A percentile compares a stretch with the other conserved stretches of the same genome.
Evolutionary conservation across 495 filamentous ascomycete species (phyloP).

Genomic region (Aspergillus campestris): DNA sequence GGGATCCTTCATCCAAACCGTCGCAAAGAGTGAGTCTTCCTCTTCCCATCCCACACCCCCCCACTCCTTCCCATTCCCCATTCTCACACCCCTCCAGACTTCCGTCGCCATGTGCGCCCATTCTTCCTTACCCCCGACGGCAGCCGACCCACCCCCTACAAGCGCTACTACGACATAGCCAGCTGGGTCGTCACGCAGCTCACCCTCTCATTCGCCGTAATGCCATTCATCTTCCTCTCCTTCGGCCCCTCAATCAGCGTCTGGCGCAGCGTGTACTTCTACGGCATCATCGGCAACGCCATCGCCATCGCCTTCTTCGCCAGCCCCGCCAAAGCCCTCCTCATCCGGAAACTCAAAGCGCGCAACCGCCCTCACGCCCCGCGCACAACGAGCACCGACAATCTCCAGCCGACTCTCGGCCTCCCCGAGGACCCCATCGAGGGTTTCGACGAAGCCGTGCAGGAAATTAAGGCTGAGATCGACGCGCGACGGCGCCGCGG

Average conservation of each 20-base stretch:
- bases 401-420: conserved; percentile 57
- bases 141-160: conserved; percentile 53
- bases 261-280: conserved; percentile 88
- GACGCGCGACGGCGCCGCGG: conserved; percentile 50
- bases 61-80: not conserved
- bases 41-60: not conserved
- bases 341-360: conserved; percentile 52
- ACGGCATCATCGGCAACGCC: conserved; percentile 60
- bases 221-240: conserved; percentile 75
- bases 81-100: conserved; percentile 46
- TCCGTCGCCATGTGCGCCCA: conserved; percentile 81
- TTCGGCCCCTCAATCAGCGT: conserved; percentile 57
- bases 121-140: conserved; percentile 81
- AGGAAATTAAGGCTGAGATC: conserved; percentile 64
- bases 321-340: conserved; percentile 59
- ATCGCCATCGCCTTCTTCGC: conserved; percentile 65
- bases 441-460: conserved; percentile 72
- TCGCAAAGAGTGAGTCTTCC: conserved; percentile 71
- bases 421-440: conserved; percentile 65
- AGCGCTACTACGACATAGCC: conserved; percentile 78
- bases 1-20: conserved; percentile 82
- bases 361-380: conserved; percentile 33
- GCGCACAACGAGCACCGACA: conserved; percentile 23
- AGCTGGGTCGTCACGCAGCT: conserved; percentile 76
- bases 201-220: conserved; percentile 69